Percentiles rank a stretch among this genome's conserved stretches.
Conservation (phyloP, 495 filamentous ascomycete species). For the Alectoria sarmentosa region DNA sequence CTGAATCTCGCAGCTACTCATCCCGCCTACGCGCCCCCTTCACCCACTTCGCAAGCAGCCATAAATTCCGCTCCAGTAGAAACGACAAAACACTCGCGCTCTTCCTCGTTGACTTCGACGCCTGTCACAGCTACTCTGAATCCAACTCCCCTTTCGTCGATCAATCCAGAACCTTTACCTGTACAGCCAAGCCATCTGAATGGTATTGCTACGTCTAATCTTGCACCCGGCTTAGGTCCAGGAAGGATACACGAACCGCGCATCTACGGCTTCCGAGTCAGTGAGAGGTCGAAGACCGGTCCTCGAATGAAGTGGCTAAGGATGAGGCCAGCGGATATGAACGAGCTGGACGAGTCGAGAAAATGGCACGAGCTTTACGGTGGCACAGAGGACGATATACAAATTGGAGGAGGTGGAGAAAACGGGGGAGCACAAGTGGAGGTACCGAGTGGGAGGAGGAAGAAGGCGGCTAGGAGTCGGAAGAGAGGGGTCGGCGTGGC, state of each 20-base stretch:
- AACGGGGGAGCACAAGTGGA: slow-evolving; percentile 36
- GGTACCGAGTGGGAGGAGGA: slow-evolving; percentile 39
- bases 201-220: slow-evolving; percentile 72
- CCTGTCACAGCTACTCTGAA: slow-evolving; percentile 17
- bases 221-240: slow-evolving; percentile 77
- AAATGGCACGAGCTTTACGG: slow-evolving; percentile 36
- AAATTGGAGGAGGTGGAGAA: slow-evolving; percentile 38
- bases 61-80: slow-evolving; percentile 31
- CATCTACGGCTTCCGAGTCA: slow-evolving; percentile 94
- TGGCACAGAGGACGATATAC: slow-evolving; percentile 31
- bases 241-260: slow-evolving; percentile 86
- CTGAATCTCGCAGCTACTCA: slow-evolving; percentile 26
- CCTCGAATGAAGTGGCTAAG: slow-evolving; percentile 96
- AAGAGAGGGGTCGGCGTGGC: slow-evolving; percentile 23
- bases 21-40: slow-evolving; percentile 21
- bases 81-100: slow-evolving; percentile 30
- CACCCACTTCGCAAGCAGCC: slow-evolving; percentile 35
- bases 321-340: slow-evolving; percentile 70
- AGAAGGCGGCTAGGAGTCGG: slow-evolving; percentile 46
- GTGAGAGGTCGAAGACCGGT: slow-evolving; percentile 75
- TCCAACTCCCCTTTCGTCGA: slow-evolving; percentile 9
- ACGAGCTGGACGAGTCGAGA: slow-evolving; percentile 72
- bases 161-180: slow-evolving; percentile 27
- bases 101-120: slow-evolving; percentile 34
- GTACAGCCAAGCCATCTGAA: slow-evolving; percentile 62